Conservation (phyloP, 129 eudicot genomes). For the Dittrichia graveolens region DNA sequence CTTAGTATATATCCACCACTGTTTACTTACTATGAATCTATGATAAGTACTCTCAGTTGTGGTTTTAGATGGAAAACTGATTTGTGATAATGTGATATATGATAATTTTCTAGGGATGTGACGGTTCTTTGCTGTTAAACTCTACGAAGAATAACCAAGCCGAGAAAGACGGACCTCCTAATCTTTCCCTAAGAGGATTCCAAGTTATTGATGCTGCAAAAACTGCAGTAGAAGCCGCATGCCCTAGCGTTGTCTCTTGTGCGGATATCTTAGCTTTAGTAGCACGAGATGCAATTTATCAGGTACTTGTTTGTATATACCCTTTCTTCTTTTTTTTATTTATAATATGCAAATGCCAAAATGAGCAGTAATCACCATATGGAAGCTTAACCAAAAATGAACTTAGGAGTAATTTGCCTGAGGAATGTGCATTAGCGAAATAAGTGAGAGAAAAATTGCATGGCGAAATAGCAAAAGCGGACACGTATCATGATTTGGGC, state of each 20-base stretch:
- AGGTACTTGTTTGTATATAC: slow-evolving; percentile 25
- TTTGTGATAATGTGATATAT: neutral
- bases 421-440: too few species aligned
- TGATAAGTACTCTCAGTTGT: neutral
- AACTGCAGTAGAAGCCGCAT: slow-evolving; percentile 56
- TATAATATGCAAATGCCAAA: neutral
- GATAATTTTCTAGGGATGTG: slow-evolving; percentile 60
- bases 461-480: neutral
- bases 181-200: slow-evolving; percentile 56
- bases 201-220: slow-evolving; percentile 66
- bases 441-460: neutral
- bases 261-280: slow-evolving; percentile 79
- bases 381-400: too few species aligned
- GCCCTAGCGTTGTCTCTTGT: slow-evolving; percentile 88
- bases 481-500: too few species aligned
- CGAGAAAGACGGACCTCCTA: slow-evolving; percentile 60
- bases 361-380: neutral
- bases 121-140: slow-evolving; percentile 61
- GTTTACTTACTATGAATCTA: neutral
- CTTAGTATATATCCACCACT: neutral
- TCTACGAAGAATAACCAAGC: slow-evolving; percentile 47
- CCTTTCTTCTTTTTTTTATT: too few species aligned
- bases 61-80: neutral
- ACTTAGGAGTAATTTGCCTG: too few species aligned
- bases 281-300: slow-evolving; percentile 60